Evolutionary conservation across 345 rosid genomes (phyloP).

Genomic region (Euphorbia peplus): DNA sequence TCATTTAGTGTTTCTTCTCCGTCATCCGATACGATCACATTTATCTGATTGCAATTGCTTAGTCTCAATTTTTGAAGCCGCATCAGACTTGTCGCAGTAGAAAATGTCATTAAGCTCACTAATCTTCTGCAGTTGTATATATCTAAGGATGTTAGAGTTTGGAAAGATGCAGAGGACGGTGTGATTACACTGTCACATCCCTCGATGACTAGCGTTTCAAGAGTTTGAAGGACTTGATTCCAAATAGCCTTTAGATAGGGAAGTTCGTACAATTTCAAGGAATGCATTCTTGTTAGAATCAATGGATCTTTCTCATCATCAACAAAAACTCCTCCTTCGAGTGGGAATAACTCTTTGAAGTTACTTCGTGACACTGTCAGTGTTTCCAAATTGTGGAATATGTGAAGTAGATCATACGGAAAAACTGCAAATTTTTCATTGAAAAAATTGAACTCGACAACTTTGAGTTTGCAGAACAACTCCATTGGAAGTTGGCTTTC

Average conservation of each 20-base stretch:
- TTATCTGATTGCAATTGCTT: conserved; percentile 7
- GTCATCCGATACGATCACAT: conserved; percentile 1
- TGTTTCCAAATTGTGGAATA: conserved; percentile 13
- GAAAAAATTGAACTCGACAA: not conserved
- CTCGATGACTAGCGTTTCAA: conserved; percentile 5
- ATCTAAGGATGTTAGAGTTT: not conserved
- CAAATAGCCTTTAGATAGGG: not conserved
- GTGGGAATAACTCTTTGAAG: conserved; percentile 12
- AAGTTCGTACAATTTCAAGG: not conserved
- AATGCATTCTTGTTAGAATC: not conserved
- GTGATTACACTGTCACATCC: conserved; percentile 4
- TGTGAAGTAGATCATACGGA: not conserved
- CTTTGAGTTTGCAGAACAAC: not conserved
- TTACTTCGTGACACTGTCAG: not conserved
- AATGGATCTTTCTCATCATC: not conserved
- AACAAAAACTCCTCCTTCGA: conserved; percentile 4
- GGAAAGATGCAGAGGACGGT: conserved; percentile 1
- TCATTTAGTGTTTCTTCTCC: not conserved
- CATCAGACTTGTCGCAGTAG: conserved; percentile 4
- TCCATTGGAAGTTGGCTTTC: not conserved
- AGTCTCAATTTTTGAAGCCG: not conserved
- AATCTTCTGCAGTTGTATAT: not conserved
- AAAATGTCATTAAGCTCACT: not conserved
- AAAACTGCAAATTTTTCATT: not conserved
- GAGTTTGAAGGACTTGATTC: conserved; percentile 13